Evolutionary conservation across 2,329 filamentous ascomycete species (phyloP), one percentile per base, ranked within the genome.

Genomic region (Alternaria tenuissima): DNA sequence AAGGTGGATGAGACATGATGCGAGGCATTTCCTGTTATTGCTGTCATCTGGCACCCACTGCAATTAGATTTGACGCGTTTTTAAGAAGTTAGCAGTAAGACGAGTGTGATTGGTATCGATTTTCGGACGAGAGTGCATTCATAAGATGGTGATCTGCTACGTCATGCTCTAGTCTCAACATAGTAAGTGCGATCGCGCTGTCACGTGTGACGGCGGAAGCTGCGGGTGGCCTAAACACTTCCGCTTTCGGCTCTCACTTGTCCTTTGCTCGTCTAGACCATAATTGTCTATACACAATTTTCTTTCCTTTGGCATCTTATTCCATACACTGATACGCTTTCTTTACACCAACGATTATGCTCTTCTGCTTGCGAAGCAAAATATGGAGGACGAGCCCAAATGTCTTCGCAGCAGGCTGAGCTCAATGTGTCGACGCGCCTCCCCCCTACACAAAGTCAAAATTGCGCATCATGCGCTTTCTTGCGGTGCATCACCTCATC

Each of bases 231-330:
- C n/a, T 20, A 5, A 39, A 20, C 36, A 20, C n/a, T 9, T 39
- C 36, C n/a, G 9, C n/a, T 9, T 20, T 8, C n/a, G 36, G 4
- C 16, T 38, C n/a, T 38, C n/a, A 20, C 0, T 20, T 0, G 14
- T 22, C 18, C 18, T 22, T 22, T 0, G 2, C n/a, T 11, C 38
- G 9, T 39, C 38, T 20, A 11, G 0, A 9, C n/a, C 0, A 1
- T n/a, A 11, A 38, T 30, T 30, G 6, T n/a, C 7, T 1, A 3
- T 7, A 38, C 7, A 6, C 16, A 1, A 8, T 0, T 0, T 12
- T 36, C 32, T 36, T 16, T 36, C 12, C 32, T 14, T 14, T 16
- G 0, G 12, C 5, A 0, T 36, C 6, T 16, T 16, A 7, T 16
- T 6, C 0, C 12, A 7, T 16, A 16, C 7, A 12, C 32, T 3